Conservation (phyloP, 257 asterid genomes). For the Nicotiana undulata region DNA sequence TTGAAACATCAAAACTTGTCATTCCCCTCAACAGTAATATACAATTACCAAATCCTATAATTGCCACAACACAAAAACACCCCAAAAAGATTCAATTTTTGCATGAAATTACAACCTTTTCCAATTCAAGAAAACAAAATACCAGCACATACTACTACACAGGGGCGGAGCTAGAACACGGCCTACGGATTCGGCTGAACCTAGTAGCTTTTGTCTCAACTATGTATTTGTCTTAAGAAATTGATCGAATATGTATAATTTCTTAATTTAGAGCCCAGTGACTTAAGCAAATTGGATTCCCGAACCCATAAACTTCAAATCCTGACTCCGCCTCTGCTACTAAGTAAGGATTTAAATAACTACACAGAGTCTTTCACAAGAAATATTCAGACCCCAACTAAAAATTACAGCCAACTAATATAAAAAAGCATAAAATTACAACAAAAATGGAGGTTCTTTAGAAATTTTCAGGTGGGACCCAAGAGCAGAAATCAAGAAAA, state of each 20-base stretch:
- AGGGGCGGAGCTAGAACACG: too few relatives aligned
- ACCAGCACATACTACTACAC: background rate
- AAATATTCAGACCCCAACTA: background rate
- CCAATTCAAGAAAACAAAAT: background rate
- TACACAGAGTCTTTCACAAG: background rate
- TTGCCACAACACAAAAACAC: background rate
- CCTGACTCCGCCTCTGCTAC: too few relatives aligned
- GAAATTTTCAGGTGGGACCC: too few relatives aligned
- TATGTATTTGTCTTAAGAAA: too few relatives aligned
- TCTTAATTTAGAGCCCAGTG: too few relatives aligned
- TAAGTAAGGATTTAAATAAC: too few relatives aligned
- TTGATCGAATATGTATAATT: too few relatives aligned
- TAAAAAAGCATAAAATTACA: background rate
- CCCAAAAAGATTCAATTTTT: background rate
- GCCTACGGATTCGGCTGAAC: too few relatives aligned
- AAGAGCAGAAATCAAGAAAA: background rate
- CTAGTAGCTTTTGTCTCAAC: too few relatives aligned
- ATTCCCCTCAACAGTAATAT: constrained; percentile 21
- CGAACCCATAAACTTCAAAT: too few relatives aligned
- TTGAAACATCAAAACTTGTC: constrained; percentile 64
- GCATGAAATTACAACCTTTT: too few relatives aligned
- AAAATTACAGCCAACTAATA: background rate
- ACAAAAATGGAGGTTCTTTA: background rate
- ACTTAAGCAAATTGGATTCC: too few relatives aligned
- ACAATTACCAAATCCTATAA: background rate